Base-by-base conservation (phyloP, 306 rosid genomes). In the Herpetospermum pedunculosum region DNA sequence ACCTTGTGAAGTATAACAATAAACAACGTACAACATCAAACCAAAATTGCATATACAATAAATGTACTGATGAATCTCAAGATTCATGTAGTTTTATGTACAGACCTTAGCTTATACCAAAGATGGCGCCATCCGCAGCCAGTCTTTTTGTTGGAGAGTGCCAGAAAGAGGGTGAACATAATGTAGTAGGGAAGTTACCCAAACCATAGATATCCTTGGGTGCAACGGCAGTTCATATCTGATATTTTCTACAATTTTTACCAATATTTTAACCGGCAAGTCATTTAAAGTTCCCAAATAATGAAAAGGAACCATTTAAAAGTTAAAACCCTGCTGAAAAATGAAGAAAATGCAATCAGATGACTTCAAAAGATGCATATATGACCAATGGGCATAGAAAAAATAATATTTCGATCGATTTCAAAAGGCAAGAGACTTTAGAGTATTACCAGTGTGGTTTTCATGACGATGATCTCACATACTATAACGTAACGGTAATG, bases 401-500 rank as follows among this genome's bases (percentile, higher is more conserved):
- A 43, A 40, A 60, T 15, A 12, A 68, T 43, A 46, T 70, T 70
- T 28, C 9, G 37, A 70, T 43, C 14, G 16, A 70, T 7, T 26
- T 43, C 40, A 44, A 8, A 30, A 43, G 28, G 35, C 55, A 7
- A 44, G 37, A 25, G 57, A 28, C 6, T 26, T 69, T 0, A 44
- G 21, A 44, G 54, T 70, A 25, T 16, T 70, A 70, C 74, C 74
- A 15, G 55, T 26, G 8, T 28, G 38, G 2, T 44, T 15, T 69
- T 69, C 55, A 7, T 69, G 57, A 28, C 5, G 74, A 48, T 44
- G 25, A 41, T 67, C 55, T 69, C 35, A 25, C 34, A 68, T 38
- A 7, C 19, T 80, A 86, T 80, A 79, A 70, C 14, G 35, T 32
- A n/a, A n/a, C n/a, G 76, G 86, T 77, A 77, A 64, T 3, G 77